Conservation (phyloP, 345 rosid genomes). For the Turnera subulata region DNA sequence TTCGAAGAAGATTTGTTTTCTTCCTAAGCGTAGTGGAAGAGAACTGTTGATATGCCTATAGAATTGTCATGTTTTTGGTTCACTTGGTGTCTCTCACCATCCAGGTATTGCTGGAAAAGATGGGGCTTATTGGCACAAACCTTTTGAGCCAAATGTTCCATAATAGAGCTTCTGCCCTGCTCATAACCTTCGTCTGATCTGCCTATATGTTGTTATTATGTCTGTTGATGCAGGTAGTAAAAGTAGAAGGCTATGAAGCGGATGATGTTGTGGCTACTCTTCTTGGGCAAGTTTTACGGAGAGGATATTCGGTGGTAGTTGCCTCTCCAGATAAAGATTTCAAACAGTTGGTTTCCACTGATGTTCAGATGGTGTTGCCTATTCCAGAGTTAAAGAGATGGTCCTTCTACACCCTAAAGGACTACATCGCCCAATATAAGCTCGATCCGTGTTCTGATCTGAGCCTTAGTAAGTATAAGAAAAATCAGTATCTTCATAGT, state of each 20-base stretch:
- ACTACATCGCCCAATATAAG: slow-evolving; percentile 71
- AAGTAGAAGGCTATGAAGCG: slow-evolving; percentile 77
- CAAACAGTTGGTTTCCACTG: slow-evolving; percentile 86
- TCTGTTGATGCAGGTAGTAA: slow-evolving; percentile 50
- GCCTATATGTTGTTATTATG: no score
- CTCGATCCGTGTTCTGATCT: slow-evolving; percentile 80
- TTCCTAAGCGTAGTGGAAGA: no score
- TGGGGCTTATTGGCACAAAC: no score
- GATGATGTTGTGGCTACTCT: slow-evolving; percentile 91
- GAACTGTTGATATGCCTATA: no score
- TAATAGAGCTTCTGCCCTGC: no score
- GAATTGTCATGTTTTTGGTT: no score
- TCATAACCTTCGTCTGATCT: no score
- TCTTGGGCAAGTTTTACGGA: slow-evolving; percentile 56
- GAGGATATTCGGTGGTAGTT: slow-evolving; percentile 60
- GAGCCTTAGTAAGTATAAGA: slow-evolving; percentile 65
- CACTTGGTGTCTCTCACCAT: no score
- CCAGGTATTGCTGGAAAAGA: no score
- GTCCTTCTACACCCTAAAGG: slow-evolving; percentile 87
- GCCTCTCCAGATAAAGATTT: slow-evolving; percentile 98
- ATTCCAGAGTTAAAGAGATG: slow-evolving; percentile 64
- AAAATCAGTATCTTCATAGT: background rate
- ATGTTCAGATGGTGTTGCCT: slow-evolving; percentile 89
- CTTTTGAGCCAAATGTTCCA: no score
- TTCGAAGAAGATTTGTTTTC: no score